A percentile compares a stretch with the other conserved stretches of the same genome.
These are phyloP conservation scores for Debaryomyces maramus DNA, from an alignment of 805 yeast species.

Conservation along the genomic window DNA sequence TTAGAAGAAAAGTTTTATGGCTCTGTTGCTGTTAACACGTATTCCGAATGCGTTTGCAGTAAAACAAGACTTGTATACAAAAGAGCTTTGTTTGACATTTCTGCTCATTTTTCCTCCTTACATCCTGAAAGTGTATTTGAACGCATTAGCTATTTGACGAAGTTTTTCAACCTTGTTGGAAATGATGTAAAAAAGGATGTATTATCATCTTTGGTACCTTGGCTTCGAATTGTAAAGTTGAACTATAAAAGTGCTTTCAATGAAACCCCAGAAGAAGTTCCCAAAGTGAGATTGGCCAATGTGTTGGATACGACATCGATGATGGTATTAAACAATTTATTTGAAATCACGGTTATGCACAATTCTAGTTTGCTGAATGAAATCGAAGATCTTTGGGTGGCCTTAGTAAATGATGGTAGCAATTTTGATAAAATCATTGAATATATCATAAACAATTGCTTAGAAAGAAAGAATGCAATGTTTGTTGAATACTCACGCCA, in stretches of 20 bases:
- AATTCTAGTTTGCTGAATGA: constrained; percentile 77
- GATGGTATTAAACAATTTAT: constrained; percentile 78
- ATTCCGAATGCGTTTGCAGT: constrained; percentile 70
- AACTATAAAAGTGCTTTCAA: constrained; percentile 21
- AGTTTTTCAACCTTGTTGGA: constrained; percentile 60
- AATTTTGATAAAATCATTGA: constrained; percentile 73
- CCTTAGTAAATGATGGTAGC: constrained; percentile 72
- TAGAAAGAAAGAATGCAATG: constrained; percentile 65
- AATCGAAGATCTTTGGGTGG: constrained; percentile 93
- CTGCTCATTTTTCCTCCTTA: constrained; percentile 63
- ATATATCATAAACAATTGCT: constrained; percentile 65
- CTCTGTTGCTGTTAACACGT: constrained; percentile 51
- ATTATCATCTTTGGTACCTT: constrained; percentile 78
- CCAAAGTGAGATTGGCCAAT: constrained; percentile 5
- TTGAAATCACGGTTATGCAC: constrained; percentile 81
- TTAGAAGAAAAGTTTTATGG: constrained; percentile 54
- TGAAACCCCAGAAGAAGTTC: not conserved
- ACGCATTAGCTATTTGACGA: constrained; percentile 70
- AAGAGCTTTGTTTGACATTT: constrained; percentile 77
- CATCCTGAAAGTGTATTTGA: constrained; percentile 60
- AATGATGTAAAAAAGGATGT: constrained; percentile 70
- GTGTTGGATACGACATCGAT: constrained; percentile 32
- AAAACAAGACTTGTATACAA: constrained; percentile 82
- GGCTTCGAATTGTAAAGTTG: constrained; percentile 85
- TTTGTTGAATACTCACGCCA: constrained; percentile 82